Evolutionary conservation across 768 basidiomycete species (phyloP).

Genomic region (Coprinopsis strossmayeri): DNA sequence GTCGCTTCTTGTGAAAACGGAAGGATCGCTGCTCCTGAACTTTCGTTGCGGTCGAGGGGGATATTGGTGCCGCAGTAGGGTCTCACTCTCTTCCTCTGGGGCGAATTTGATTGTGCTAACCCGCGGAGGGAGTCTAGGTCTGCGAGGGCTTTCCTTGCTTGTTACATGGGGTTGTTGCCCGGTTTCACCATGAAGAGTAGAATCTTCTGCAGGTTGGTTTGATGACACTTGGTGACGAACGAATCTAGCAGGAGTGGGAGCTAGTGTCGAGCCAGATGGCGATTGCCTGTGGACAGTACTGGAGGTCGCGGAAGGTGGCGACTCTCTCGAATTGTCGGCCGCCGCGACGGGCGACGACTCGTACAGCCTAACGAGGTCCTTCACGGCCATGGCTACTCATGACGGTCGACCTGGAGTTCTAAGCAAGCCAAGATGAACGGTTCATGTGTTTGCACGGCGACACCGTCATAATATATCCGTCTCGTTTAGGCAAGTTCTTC

Average conservation of each 20-base stretch:
- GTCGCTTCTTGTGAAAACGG: too few relatives aligned
- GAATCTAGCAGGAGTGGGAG: constrained; percentile 21
- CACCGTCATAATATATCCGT: neutral
- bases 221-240: constrained; percentile 9
- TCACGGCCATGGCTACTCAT: constrained; percentile 22
- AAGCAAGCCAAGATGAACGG: neutral
- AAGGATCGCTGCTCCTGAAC: too few relatives aligned
- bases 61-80: constrained; percentile 16
- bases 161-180: neutral
- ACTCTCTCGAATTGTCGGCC: neutral
- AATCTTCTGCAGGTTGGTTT: neutral
- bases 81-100: constrained; percentile 15
- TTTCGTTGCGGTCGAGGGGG: constrained; percentile 13
- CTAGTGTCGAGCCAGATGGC: constrained; percentile 5
- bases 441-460: neutral
- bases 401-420: neutral
- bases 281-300: constrained; percentile 4
- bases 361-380: constrained; percentile 27
- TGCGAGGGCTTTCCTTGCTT: neutral
- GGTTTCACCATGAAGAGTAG: neutral
- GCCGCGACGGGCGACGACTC: constrained; percentile 16
- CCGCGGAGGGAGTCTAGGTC: neutral
- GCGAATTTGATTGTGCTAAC: constrained; percentile 6
- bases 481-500: neutral
- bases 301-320: neutral